Conservation (phyloP, 495 filamentous ascomycete species). For the Lophiostoma macrostomum region DNA sequence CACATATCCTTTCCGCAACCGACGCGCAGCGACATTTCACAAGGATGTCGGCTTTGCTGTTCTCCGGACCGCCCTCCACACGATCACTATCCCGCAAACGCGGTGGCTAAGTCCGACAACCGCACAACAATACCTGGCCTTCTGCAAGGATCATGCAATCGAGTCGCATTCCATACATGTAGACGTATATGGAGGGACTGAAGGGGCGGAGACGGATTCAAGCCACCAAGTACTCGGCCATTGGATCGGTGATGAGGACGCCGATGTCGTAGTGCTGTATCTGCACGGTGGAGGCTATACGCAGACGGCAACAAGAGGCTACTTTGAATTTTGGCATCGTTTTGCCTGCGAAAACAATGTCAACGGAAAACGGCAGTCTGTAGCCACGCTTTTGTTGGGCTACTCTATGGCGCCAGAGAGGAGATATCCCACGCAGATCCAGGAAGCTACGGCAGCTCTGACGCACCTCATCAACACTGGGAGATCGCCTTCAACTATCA, state of each 20-base stretch:
- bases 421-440: conserved; percentile 4
- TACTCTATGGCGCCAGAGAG: conserved; percentile 10
- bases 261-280: conserved; percentile 6
- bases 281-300: conserved; percentile 20
- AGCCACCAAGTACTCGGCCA: too few species aligned
- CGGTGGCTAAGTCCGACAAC: conserved; percentile 3
- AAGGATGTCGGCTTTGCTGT: conserved; percentile 16
- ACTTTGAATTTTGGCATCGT: conserved; percentile 1
- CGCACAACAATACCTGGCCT: not conserved
- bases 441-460: not conserved
- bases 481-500: conserved; percentile 3
- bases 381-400: not conserved
- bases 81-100: conserved; percentile 14
- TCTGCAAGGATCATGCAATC: conserved; percentile 2
- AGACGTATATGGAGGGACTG: not conserved
- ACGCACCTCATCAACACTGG: conserved; percentile 2
- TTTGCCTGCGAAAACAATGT: conserved; percentile 3
- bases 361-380: not conserved
- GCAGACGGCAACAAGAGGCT: not conserved
- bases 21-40: not conserved
- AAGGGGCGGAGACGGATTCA: not conserved
- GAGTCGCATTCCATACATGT: not conserved
- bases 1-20: conserved; percentile 7
- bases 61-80: conserved; percentile 1
- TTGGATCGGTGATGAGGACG: conserved; percentile 11